phyloP scores from a whole-genome alignment of 768 basidiomycete genomes.

The Amanita muscaria region DNA sequence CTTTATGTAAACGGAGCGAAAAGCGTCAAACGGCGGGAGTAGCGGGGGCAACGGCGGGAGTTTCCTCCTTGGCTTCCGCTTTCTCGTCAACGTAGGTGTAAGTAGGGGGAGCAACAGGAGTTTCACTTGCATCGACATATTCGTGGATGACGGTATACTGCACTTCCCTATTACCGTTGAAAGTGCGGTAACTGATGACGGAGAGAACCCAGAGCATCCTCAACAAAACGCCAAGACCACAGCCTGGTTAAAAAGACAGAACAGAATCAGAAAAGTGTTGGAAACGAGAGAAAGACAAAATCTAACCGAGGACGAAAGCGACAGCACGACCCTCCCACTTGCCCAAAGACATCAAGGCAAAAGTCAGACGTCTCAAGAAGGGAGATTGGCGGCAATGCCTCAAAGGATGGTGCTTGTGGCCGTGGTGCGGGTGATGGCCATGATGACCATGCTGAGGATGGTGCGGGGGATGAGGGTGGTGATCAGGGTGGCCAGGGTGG shows the following conservation, averaged over 20 bases:
- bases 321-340: constrained; percentile 80
- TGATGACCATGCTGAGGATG: constrained; percentile 21
- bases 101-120: constrained; percentile 44
- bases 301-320: constrained; percentile 67
- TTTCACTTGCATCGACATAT: constrained; percentile 35
- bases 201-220: constrained; percentile 73
- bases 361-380: constrained; percentile 55
- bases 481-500: too few species aligned
- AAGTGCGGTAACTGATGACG: constrained; percentile 50
- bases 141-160: constrained; percentile 32
- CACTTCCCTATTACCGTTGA: constrained; percentile 35
- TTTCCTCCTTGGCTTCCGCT: constrained; percentile 17
- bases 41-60: not conserved
- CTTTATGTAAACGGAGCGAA: too few species aligned
- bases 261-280: constrained; percentile 4
- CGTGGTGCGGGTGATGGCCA: constrained; percentile 3
- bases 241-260: constrained; percentile 37
- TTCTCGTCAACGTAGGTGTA: constrained; percentile 52
- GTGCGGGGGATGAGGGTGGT: constrained; percentile 10
- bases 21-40: too few species aligned
- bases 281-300: constrained; percentile 7
- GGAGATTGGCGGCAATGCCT: constrained; percentile 21
- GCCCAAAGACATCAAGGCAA: constrained; percentile 60
- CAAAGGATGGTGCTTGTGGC: too few species aligned
- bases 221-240: constrained; percentile 73